Evolutionary conservation across 495 filamentous ascomycete species (phyloP).

Genomic region (Podospora didyma): DNA sequence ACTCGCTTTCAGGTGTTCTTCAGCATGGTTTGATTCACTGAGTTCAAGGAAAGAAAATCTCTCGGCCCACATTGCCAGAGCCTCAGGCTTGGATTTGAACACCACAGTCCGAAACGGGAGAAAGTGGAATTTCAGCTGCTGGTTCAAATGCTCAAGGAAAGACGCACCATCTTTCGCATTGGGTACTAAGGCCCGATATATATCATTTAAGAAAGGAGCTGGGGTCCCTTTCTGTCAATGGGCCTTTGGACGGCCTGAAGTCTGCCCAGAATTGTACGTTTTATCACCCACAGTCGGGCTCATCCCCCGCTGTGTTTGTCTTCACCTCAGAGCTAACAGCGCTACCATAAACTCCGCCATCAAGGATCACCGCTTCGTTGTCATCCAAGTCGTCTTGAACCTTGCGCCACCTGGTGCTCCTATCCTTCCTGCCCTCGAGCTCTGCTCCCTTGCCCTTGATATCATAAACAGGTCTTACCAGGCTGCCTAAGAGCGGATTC

Average conservation of each 20-base stretch:
- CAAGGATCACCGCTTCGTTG: slow-evolving; percentile 88
- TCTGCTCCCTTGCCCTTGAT: slow-evolving; percentile 42
- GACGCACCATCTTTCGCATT: no score
- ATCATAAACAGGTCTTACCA: slow-evolving; percentile 77
- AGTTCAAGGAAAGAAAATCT: no score
- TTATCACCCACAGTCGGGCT: slow-evolving; percentile 39
- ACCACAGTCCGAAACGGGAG: no score
- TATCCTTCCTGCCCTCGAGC: slow-evolving; percentile 34
- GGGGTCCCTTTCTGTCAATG: background rate
- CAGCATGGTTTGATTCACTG: no score
- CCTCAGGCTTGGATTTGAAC: no score
- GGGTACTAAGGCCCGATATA: no score
- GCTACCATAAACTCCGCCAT: slow-evolving; percentile 69
- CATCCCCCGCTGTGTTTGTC: slow-evolving; percentile 23
- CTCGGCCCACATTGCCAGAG: no score
- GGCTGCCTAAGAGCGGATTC: slow-evolving; percentile 76
- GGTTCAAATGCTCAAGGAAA: no score
- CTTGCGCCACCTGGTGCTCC: slow-evolving; percentile 68
- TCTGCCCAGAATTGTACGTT: background rate
- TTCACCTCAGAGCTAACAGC: slow-evolving; percentile 19
- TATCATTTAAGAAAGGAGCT: no score
- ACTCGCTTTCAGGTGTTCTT: no score
- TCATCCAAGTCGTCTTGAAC: slow-evolving; percentile 90
- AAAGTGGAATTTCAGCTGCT: no score
- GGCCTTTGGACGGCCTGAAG: background rate